These are phyloP conservation scores for Magnusiomyces ingens DNA, from an alignment of 1,139 yeast species.

Conservation along the genomic window DNA sequence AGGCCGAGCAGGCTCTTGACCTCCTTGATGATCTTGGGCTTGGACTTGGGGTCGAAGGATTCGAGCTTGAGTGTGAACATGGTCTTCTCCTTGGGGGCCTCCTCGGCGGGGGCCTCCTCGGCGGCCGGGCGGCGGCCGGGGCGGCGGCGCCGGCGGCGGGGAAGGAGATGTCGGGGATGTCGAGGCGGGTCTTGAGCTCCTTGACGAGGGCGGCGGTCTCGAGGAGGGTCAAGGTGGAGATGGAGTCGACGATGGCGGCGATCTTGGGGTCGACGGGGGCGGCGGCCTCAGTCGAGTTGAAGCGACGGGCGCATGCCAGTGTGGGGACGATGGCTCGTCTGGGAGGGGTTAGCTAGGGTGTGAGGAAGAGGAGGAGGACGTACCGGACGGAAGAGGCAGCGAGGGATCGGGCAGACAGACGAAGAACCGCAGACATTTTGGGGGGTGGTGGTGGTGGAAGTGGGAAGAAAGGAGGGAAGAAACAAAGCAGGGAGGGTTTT, in stretches of 20 bases:
- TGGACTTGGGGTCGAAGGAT: conserved; percentile 87
- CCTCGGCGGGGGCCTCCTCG: conserved; percentile 73
- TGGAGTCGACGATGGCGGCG: conserved; percentile 78
- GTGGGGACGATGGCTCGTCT: conserved; percentile 12
- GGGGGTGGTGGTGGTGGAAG: not conserved
- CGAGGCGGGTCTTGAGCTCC: conserved; percentile 78
- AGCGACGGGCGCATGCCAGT: conserved; percentile 19
- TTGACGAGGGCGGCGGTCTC: conserved; percentile 82
- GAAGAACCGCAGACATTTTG: conserved; percentile 22
- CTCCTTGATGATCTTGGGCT: conserved; percentile 97
- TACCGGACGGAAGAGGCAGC: conserved; percentile 18
- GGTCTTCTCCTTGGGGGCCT: conserved; percentile 85
- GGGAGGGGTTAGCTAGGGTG: not conserved
- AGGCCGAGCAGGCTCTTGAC: conserved; percentile 87
- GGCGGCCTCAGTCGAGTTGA: conserved; percentile 45
- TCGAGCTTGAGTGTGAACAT: conserved; percentile 89
- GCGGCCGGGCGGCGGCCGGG: conserved; percentile 63
- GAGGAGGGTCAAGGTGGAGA: conserved; percentile 77
- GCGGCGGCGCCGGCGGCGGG: conserved; percentile 62
- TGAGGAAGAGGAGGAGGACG: not conserved
- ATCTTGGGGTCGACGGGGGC: conserved; percentile 81
- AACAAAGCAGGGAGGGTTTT: not conserved
- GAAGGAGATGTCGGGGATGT: conserved; percentile 88
- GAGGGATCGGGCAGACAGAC: conserved; percentile 30
- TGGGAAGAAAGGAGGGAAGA: not conserved